Base-by-base conservation (phyloP, 164 flowering plant genomes). In the Warburgia ugandensis region DNA sequence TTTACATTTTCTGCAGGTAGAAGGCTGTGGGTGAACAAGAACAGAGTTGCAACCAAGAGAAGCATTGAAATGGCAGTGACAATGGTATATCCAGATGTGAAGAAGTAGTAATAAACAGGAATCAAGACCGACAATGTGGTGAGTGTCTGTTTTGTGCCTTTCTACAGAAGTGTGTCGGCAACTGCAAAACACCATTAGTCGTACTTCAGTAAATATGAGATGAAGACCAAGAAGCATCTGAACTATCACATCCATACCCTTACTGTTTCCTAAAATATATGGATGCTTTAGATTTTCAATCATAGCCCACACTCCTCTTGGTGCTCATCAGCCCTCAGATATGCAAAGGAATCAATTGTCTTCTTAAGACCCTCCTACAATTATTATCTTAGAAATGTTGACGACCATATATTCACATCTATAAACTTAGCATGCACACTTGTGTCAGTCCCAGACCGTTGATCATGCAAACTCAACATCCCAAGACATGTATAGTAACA, bases 121-220 rank as follows among this genome's bases (percentile, higher is more conserved):
- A 73, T 51, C 73, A 88, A 53, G 39, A 75, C 60, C 22, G 82
- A 11, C 53, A 82, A 4, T 5, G 73, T 40, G 3, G 56, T 59
- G 17, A 83, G 48, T 19, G 88, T 79, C 61, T 62, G 79, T 77
- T 56, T 87, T 63, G 64, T 80, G 62, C 83, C 77, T 77, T 72
- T 87, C 98, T 96, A 88, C 22, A 88, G 86, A 61, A 92, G 79
- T 29, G 73, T 77, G 65, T 87, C 81, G 29, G 96, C 98, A 76
- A 80, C 97, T 91, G 86, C 74, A 74, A 65, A 56, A 61, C 58
- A 48, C 29, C 25, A 59, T 21, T 5, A 46, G 23, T 20, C 45
- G 5, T 51, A 16, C 32, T 40, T 32, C 45, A 58, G 30, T 43
- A 29, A 16, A 22, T 37, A 2, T 25, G 32, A 13, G 16, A 41